These are phyloP conservation scores for Trypanosomatidae sp. DNA, from an alignment of 208 protist species.

Conservation along the genomic window DNA sequence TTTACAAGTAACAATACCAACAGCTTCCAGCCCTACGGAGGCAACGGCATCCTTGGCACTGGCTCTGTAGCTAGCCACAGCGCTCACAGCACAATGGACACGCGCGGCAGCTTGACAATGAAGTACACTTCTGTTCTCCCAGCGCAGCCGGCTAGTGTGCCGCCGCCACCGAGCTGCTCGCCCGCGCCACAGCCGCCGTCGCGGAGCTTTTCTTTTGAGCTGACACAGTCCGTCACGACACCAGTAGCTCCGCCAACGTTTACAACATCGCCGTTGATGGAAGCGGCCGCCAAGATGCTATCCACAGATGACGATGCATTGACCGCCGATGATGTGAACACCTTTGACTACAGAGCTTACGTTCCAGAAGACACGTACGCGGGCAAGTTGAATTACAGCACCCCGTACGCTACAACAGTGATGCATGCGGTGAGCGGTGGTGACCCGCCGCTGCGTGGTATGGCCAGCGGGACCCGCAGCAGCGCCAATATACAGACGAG, in stretches of 20 bases:
- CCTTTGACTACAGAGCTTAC: slow-evolving; percentile 10
- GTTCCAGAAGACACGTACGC: neutral
- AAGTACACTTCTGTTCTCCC: slow-evolving; percentile 3
- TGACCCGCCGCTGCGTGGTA: neutral
- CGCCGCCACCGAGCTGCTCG: slow-evolving; percentile 4
- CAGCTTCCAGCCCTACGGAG: neutral
- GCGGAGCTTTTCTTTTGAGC: slow-evolving; percentile 2
- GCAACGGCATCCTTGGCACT: neutral
- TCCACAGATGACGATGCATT: neutral
- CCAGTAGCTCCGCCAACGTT: slow-evolving; percentile 1
- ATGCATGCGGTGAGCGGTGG: neutral
- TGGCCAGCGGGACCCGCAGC: neutral
- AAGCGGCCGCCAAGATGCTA: slow-evolving; percentile 1
- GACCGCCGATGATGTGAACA: neutral
- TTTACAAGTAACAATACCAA: neutral
- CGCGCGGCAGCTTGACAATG: neutral
- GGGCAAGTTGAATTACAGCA: slow-evolving; percentile 1
- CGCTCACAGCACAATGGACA: neutral
- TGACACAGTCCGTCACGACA: slow-evolving; percentile 1
- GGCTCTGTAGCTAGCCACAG: neutral
- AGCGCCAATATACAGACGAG: neutral
- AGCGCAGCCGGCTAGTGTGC: slow-evolving; percentile 6
- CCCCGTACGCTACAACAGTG: slow-evolving; percentile 2
- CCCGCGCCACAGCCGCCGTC: neutral
- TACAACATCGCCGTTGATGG: slow-evolving; percentile 5